Evolutionary conservation across 495 filamentous ascomycete species (phyloP).

Genomic region (Annulohypoxylon bovei): DNA sequence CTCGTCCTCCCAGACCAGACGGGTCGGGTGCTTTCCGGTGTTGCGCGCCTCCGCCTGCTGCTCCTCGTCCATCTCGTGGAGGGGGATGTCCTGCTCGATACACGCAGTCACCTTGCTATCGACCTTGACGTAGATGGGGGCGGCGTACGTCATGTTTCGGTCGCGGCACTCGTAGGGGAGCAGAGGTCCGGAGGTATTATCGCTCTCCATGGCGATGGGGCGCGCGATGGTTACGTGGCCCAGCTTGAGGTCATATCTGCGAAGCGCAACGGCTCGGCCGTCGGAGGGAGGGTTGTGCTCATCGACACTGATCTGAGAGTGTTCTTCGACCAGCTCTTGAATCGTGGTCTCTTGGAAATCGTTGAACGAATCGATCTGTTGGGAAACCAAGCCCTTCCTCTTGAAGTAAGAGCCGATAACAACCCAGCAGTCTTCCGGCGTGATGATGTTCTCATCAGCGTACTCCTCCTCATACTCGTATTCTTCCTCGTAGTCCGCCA

Average conservation of each 20-base stretch:
- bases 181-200: slow-evolving; percentile 82
- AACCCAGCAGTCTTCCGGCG: slow-evolving; percentile 95
- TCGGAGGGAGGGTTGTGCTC: slow-evolving; percentile 78
- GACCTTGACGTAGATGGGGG: slow-evolving; percentile 87
- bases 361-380: slow-evolving; percentile 98
- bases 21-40: slow-evolving; percentile 62
- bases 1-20: slow-evolving; percentile 68
- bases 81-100: slow-evolving; percentile 72
- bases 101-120: slow-evolving; percentile 81
- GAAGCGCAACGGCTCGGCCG: slow-evolving; percentile 80
- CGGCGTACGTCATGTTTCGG: slow-evolving; percentile 93
- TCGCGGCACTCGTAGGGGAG: slow-evolving; percentile 92
- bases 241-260: slow-evolving; percentile 93
- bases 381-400: slow-evolving; percentile 91
- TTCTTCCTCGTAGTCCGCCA: slow-evolving; percentile 46
- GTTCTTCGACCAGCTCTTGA: slow-evolving; percentile 90
- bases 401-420: slow-evolving; percentile 98
- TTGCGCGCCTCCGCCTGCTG: slow-evolving; percentile 59
- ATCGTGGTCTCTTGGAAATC: slow-evolving; percentile 93
- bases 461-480: slow-evolving; percentile 57
- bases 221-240: slow-evolving; percentile 83
- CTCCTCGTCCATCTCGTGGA: slow-evolving; percentile 70
- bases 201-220: slow-evolving; percentile 89
- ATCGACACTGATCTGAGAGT: slow-evolving; percentile 86
- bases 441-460: slow-evolving; percentile 75